These are phyloP conservation scores for Morella rubra DNA, from an alignment of 306 rosid species.

Conservation along the genomic window DNA sequence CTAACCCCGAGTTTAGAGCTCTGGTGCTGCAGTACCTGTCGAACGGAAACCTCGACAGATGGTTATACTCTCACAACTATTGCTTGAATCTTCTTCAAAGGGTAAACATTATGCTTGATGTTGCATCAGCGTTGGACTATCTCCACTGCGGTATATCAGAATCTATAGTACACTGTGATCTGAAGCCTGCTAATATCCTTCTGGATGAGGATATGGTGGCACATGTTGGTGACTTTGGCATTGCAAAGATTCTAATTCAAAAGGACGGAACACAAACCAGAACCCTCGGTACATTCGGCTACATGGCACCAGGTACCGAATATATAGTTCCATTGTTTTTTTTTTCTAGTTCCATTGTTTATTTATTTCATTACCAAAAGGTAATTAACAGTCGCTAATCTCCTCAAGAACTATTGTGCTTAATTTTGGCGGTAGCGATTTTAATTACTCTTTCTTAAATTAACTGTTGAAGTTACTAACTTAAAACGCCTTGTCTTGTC, in stretches of 20 bases:
- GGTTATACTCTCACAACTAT: background rate
- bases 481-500: no score
- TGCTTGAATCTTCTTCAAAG: background rate
- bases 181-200: background rate
- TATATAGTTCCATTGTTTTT: no score
- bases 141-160: background rate
- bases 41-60: background rate
- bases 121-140: background rate
- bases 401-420: no score
- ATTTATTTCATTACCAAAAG: background rate
- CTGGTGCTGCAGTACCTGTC: background rate
- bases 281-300: background rate
- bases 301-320: background rate
- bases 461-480: no score
- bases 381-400: no score
- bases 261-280: background rate
- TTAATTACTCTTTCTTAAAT: background rate
- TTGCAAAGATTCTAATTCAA: background rate
- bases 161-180: background rate
- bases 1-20: background rate
- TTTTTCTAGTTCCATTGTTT: no score
- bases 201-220: background rate
- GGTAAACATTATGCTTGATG: background rate
- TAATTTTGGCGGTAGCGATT: no score
- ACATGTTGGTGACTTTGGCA: background rate